Conservation (phyloP, 2,329 filamentous ascomycete genomes). For the Ramularia endophylla region DNA sequence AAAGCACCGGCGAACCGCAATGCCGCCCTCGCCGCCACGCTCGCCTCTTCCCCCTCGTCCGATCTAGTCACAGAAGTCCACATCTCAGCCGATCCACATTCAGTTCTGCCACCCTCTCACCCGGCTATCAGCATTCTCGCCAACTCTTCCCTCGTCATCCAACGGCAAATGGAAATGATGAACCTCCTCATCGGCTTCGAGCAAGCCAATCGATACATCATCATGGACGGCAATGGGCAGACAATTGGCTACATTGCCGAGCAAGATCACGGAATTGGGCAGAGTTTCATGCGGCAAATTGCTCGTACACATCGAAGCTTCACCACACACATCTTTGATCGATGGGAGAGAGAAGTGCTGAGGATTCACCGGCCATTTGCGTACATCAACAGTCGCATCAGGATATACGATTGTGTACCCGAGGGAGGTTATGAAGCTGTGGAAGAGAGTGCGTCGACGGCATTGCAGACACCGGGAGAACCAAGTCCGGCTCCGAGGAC, state of each 20-base stretch:
- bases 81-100: constrained; percentile 56
- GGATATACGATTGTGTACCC: constrained; percentile 49
- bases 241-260: constrained; percentile 61
- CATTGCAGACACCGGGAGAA: constrained; percentile 36
- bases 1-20: constrained; percentile 25
- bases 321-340: constrained; percentile 60
- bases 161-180: constrained; percentile 60
- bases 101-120: constrained; percentile 52
- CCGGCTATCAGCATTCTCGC: constrained; percentile 53
- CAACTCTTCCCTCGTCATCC: constrained; percentile 57
- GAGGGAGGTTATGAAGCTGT: constrained; percentile 31
- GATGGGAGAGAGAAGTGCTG: constrained; percentile 54
- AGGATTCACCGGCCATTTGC: constrained; percentile 59
- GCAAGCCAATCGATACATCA: constrained; percentile 60
- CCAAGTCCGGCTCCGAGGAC: constrained; percentile 45
- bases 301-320: constrained; percentile 58
- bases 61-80: constrained; percentile 54
- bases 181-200: constrained; percentile 61
- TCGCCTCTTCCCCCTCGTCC: constrained; percentile 41
- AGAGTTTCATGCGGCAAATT: constrained; percentile 53
- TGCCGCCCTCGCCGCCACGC: constrained; percentile 39
- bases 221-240: constrained; percentile 58
- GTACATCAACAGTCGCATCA: constrained; percentile 56
- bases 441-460: constrained; percentile 27
- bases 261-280: constrained; percentile 54